phyloP scores from a whole-genome alignment of 176 grass and related monocot genomes.

The sorghum (Sorghum bicolor) region DNA sequence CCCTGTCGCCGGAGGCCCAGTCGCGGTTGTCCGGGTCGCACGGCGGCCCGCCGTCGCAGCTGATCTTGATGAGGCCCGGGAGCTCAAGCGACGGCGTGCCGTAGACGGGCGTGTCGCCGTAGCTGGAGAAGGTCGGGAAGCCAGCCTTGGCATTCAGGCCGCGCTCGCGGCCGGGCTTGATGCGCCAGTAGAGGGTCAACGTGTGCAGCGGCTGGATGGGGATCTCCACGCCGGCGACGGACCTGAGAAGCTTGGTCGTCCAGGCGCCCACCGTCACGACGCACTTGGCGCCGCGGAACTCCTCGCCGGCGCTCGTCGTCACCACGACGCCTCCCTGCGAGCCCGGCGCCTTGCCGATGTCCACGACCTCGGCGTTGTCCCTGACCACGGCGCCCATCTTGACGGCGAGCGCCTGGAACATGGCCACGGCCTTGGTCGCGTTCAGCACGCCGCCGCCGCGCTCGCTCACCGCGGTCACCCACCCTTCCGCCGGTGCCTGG shows the following conservation, averaged over 20 bases:
- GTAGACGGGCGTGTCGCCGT: constrained; percentile 33
- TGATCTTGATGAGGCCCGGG: constrained; percentile 69
- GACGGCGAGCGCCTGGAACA: constrained; percentile 70
- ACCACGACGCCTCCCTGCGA: constrained; percentile 17
- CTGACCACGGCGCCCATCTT: constrained; percentile 44
- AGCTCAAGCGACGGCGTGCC: constrained; percentile 51
- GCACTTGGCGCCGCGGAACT: constrained; percentile 42
- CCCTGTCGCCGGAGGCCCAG: constrained; percentile 14
- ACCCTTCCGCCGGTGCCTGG: constrained; percentile 33
- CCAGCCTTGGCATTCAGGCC: constrained; percentile 43
- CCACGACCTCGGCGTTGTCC: constrained; percentile 54
- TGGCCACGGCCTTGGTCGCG: constrained; percentile 71
- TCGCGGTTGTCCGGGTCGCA: constrained; percentile 65
- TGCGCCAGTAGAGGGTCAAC: constrained; percentile 79
- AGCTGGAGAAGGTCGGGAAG: constrained; percentile 90
- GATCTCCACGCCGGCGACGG: constrained; percentile 29
- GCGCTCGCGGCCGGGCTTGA: constrained; percentile 40
- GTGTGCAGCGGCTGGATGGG: constrained; percentile 71
- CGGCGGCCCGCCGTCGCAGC: constrained; percentile 54
- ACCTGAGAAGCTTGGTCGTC: constrained; percentile 40
- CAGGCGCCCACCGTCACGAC: constrained; percentile 55
- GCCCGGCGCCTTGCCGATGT: constrained; percentile 9
- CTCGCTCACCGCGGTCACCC: constrained; percentile 40
- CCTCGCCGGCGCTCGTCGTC: constrained; percentile 19
- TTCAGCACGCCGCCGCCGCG: constrained; percentile 43